These are phyloP conservation scores for Cercospora zeae-maydis DNA, from an alignment of 2,329 filamentous ascomycete species.

Conservation along the genomic window DNA sequence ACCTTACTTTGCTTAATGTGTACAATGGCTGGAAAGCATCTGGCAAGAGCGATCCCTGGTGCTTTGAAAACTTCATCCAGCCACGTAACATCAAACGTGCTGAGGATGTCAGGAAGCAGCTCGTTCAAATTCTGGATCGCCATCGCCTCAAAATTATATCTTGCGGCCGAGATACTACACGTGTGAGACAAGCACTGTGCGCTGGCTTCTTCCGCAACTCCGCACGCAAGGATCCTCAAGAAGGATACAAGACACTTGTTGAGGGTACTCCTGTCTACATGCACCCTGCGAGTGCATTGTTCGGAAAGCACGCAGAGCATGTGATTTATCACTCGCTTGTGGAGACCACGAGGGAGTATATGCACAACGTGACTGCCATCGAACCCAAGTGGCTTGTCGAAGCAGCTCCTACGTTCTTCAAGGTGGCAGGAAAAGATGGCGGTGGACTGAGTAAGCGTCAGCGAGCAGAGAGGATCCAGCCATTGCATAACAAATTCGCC, in stretches of 20 bases:
- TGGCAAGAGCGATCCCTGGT: constrained; percentile 82
- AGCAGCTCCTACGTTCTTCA: constrained; percentile 98
- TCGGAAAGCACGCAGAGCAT: constrained; percentile 94
- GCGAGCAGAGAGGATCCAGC: constrained; percentile 91
- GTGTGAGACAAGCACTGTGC: constrained; percentile 85
- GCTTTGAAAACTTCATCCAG: constrained; percentile 96
- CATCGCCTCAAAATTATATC: constrained; percentile 79
- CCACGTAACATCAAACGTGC: constrained; percentile 82
- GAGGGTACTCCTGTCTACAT: constrained; percentile 94
- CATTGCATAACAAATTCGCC: constrained; percentile 87
- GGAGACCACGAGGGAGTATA: constrained; percentile 94
- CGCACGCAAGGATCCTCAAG: constrained; percentile 89
- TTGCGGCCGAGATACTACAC: constrained; percentile 82
- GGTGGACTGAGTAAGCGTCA: constrained; percentile 73
- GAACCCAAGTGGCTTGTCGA: constrained; percentile 94
- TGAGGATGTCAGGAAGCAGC: constrained; percentile 86
- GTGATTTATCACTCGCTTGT: constrained; percentile 91
- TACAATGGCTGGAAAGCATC: constrained; percentile 95
- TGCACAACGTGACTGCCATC: constrained; percentile 89
- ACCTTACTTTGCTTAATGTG: constrained; percentile 90
- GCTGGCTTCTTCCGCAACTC: constrained; percentile 93
- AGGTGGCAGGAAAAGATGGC: constrained; percentile 82
- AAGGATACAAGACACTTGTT: constrained; percentile 96
- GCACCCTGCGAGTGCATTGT: constrained; percentile 86
- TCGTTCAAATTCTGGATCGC: constrained; percentile 89